Percentiles rank a stretch among this genome's conserved stretches.
These are phyloP conservation scores for Punctularia strigosozonata DNA, from an alignment of 768 basidiomycete genomes.

Conservation along the genomic window DNA sequence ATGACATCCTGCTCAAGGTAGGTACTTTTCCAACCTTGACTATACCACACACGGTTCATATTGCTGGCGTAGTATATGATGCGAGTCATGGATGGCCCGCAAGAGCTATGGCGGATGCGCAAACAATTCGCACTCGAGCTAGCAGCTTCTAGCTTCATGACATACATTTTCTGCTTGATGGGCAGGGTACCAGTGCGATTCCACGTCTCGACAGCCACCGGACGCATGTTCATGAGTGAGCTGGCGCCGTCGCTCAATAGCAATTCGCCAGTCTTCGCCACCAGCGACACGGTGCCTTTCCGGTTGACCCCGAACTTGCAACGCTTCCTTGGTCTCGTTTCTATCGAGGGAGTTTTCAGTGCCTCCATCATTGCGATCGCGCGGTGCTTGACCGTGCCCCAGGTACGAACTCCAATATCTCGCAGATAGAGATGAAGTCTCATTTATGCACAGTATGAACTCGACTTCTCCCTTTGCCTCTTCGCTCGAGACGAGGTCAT, in stretches of 20 bases:
- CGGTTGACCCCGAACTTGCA: constrained; percentile 96
- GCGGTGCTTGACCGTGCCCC: constrained; percentile 81
- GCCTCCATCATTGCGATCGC: constrained; percentile 87
- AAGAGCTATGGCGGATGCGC: constrained; percentile 91
- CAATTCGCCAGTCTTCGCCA: constrained; percentile 53
- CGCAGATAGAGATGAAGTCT: not conserved
- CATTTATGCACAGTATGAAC: constrained; percentile 50
- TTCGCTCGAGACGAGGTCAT: constrained; percentile 91
- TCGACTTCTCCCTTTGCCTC: constrained; percentile 85
- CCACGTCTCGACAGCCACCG: constrained; percentile 82
- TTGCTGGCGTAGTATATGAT: constrained; percentile 67
- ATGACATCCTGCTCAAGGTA: constrained; percentile 77
- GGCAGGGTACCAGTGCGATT: constrained; percentile 78
- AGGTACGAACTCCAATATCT: constrained; percentile 35
- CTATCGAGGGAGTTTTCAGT: constrained; percentile 82
- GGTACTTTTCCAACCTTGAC: constrained; percentile 13
- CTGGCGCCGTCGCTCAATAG: constrained; percentile 70
- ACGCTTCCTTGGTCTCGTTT: constrained; percentile 77
- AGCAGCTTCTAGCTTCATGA: constrained; percentile 85
- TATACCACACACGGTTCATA: not conserved
- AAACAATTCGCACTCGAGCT: constrained; percentile 93
- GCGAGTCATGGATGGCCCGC: constrained; percentile 69
- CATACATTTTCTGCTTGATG: constrained; percentile 74
- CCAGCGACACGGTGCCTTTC: constrained; percentile 89
- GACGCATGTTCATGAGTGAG: constrained; percentile 88